Evolutionary conservation across 164 flowering plant species (phyloP), one percentile per base, ranked within the genome.

Genomic region (Magnolia officinalis): DNA sequence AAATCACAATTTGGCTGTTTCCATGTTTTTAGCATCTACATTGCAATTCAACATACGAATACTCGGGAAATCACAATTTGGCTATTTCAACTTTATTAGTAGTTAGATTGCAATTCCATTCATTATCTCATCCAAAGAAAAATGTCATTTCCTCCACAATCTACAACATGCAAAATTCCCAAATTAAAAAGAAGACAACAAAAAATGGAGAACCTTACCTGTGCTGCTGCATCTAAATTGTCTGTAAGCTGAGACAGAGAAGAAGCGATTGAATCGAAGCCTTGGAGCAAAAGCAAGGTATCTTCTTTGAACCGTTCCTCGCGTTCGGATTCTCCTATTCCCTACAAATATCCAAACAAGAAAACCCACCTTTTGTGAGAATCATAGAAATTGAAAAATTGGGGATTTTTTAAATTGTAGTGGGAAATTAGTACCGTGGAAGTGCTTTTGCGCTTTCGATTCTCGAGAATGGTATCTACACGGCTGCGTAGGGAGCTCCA

Each of bases 221-320:
- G 91, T 67, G 91, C 85, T 37, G 98, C 94, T 75, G 81, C 85
- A 68, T 90, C 95, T 59, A 95, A 75, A 79, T 87, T 90, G 72
- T 76, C 80, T 4, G 92, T 87, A 2, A 95, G 88, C 83, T 84
- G 92, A 81, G 93, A 88, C 72, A 95, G 82, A 72, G 96, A 83
- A 26, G 88, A 81, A 1, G 94, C 81, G 68, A 93, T 76, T 9
- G 97, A 92, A 76, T 96, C 98, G 65, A 96, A 96, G 59, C 99
- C 99, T 83, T 90, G 89, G 1, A 92, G 86, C 85, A 96, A 77
- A 79, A 96, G 93, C 89, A 86, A 70, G 7, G 93, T 82, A 50
- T 96, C 99, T 64, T 91, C 91, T 86, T 84, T 89, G 84, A 87
- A 77, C 16, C 85, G 37, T 76, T 83, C 85, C 1, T 77, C 82